These are phyloP conservation scores for Plasmodium coatneyi DNA, from an alignment of 169 alveolate species.

Conservation along the genomic window DNA sequence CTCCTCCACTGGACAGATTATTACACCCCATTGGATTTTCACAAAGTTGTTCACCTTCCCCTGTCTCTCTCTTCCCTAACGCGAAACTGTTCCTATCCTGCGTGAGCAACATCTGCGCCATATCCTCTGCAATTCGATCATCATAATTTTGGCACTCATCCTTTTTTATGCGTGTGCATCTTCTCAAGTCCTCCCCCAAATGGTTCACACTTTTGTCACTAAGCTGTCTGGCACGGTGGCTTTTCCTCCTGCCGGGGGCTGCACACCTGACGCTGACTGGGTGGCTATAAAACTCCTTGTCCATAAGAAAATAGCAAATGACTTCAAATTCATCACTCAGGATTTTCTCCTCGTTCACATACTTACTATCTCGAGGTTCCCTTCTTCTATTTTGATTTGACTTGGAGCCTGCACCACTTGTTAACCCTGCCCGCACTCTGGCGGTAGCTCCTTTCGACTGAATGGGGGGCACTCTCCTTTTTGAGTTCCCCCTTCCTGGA, in stretches of 20 bases:
- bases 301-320: conserved; percentile 2
- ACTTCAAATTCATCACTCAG: not conserved
- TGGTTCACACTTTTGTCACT: not conserved
- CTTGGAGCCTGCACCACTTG: not conserved
- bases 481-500: not conserved
- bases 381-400: not conserved
- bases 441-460: not conserved
- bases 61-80: not conserved
- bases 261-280: conserved; percentile 12
- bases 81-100: not conserved
- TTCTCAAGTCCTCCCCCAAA: not conserved
- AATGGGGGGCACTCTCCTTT: not conserved
- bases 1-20: not conserved
- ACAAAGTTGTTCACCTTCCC: not conserved
- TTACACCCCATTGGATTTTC: not conserved
- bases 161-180: not conserved
- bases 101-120: not conserved
- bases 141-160: not conserved
- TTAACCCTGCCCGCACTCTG: not conserved
- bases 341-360: not conserved
- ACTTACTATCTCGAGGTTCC: not conserved
- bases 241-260: not conserved
- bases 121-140: not conserved
- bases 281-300: conserved; percentile 32
- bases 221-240: not conserved